Percentiles rank a stretch among this genome's conserved stretches.
phyloP scores from a whole-genome alignment of 805 yeast species.

The Myxozyma sirexii region DNA sequence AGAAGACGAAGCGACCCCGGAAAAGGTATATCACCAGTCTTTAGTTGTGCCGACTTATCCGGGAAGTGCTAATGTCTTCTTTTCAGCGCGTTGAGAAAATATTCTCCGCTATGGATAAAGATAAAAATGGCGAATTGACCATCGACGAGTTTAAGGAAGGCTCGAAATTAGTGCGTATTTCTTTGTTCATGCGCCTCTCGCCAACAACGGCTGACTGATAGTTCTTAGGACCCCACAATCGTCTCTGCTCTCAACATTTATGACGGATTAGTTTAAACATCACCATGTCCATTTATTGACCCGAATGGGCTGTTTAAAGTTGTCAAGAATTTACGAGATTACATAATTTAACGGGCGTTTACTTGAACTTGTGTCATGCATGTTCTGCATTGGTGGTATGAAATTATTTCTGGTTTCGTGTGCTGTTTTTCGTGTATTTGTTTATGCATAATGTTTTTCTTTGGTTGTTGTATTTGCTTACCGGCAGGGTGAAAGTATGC shows the following conservation, averaged over 20 bases:
- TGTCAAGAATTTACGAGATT: neutral
- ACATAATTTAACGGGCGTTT: too few relatives aligned
- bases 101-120: conserved; percentile 72
- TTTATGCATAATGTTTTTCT: neutral
- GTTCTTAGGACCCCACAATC: conserved; percentile 33
- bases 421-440: neutral
- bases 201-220: neutral
- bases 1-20: conserved; percentile 91
- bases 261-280: conserved; percentile 33
- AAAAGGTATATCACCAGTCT: conserved; percentile 45
- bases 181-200: neutral
- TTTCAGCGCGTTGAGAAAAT: conserved; percentile 69
- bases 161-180: conserved; percentile 56
- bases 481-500: too few relatives aligned
- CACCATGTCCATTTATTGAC: too few relatives aligned
- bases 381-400: too few relatives aligned
- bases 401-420: neutral
- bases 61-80: neutral
- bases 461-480: neutral
- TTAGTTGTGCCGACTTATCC: too few relatives aligned
- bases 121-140: conserved; percentile 68
- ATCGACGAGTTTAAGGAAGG: conserved; percentile 83
- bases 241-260: conserved; percentile 34
- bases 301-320: too few relatives aligned
- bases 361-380: neutral